Conservation (phyloP, 306 rosid species). For the Phaseolus lunatus region DNA sequence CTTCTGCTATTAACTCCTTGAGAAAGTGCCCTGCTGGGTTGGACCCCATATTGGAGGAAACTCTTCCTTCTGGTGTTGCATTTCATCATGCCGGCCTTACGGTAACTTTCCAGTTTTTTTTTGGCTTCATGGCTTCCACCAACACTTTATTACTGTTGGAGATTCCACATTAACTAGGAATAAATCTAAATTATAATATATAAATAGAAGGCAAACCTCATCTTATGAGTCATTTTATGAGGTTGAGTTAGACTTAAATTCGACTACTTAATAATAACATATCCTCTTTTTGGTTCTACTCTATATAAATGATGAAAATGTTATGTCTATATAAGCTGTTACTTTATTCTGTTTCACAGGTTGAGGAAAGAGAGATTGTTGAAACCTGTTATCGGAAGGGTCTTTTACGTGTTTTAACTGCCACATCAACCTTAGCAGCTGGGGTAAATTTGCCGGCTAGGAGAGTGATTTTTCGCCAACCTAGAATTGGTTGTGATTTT, state of each 20-base stretch:
- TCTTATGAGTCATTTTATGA: too few relatives aligned
- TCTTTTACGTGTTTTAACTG: conserved; percentile 89
- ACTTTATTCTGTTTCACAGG: conserved; percentile 55
- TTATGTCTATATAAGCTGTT: conserved; percentile 32
- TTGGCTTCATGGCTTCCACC: conserved; percentile 36
- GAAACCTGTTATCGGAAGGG: conserved; percentile 96
- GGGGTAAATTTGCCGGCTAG: conserved; percentile 98
- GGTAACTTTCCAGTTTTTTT: conserved; percentile 55
- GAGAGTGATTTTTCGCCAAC: conserved; percentile 97
- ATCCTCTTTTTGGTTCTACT: background rate
- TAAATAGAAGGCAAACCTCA: too few relatives aligned
- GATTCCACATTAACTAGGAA: too few relatives aligned
- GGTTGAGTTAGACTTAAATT: too few relatives aligned
- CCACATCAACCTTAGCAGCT: conserved; percentile 98
- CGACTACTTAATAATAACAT: too few relatives aligned
- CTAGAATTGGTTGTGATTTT: conserved; percentile 90
- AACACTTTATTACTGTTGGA: background rate
- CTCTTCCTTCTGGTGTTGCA: conserved; percentile 90
- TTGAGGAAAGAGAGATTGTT: conserved; percentile 95
- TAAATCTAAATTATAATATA: too few relatives aligned
- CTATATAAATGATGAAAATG: conserved; percentile 30
- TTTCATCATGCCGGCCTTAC: conserved; percentile 99
- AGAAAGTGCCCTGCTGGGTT: conserved; percentile 86
- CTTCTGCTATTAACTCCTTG: conserved; percentile 77
- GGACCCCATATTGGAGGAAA: conserved; percentile 91